Conservation (phyloP, 2,329 filamentous ascomycete species). For the Sphaceloma murrayae region DNA sequence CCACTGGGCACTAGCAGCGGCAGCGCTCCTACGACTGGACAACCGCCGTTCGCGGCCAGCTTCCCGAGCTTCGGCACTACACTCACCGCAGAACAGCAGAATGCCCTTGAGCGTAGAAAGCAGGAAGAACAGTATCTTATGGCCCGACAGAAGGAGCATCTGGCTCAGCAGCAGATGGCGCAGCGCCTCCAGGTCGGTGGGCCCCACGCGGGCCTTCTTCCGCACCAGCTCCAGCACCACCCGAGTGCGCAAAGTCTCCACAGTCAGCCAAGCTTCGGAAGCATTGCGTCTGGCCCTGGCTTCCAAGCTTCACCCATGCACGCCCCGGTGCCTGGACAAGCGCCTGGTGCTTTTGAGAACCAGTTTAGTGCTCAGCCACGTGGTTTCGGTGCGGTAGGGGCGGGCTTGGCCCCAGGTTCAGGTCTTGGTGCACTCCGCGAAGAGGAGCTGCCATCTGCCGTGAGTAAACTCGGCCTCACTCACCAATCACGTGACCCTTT, state of each 20-base stretch:
- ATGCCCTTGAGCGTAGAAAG: slow-evolving; percentile 89
- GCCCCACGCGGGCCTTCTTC: slow-evolving; percentile 39
- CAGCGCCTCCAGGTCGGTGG: slow-evolving; percentile 60
- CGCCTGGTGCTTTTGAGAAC: slow-evolving; percentile 61
- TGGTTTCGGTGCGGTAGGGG: slow-evolving; percentile 38
- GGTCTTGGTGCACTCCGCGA: slow-evolving; percentile 33
- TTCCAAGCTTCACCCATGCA: slow-evolving; percentile 54
- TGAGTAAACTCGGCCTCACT: slow-evolving; percentile 56
- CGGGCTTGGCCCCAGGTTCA: slow-evolving; percentile 33
- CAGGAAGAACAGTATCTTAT: slow-evolving; percentile 97
- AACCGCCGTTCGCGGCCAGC: slow-evolving; percentile 80
- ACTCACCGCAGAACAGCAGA: slow-evolving; percentile 93
- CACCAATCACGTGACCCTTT: slow-evolving; percentile 38
- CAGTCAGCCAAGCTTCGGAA: slow-evolving; percentile 93
- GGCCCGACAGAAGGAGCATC: slow-evolving; percentile 87
- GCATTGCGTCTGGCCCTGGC: slow-evolving; percentile 71
- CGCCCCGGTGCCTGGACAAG: slow-evolving; percentile 28
- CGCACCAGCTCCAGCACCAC: slow-evolving; percentile 73
- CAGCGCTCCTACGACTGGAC: slow-evolving; percentile 30
- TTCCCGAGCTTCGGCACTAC: slow-evolving; percentile 97
- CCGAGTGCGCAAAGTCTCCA: slow-evolving; percentile 92
- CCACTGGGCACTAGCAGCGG: slow-evolving; percentile 15
- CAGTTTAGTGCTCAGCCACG: slow-evolving; percentile 31
- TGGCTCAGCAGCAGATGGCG: slow-evolving; percentile 74
- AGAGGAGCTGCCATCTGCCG: slow-evolving; percentile 57